These are phyloP conservation scores for Pterocarpus santalinus DNA, from an alignment of 306 rosid genomes.

Conservation along the genomic window DNA sequence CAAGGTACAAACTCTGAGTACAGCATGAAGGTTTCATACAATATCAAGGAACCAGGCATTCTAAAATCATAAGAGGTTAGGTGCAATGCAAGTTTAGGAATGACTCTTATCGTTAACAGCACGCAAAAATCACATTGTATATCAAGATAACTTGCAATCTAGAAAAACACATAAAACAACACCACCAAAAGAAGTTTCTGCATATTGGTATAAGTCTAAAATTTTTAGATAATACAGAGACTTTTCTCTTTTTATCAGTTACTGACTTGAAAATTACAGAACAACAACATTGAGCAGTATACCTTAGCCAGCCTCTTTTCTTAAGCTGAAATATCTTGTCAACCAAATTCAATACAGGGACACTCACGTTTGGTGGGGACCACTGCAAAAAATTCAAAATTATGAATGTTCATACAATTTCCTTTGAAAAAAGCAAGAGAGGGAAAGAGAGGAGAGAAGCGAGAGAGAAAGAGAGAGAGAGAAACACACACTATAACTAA, in stretches of 20 bases:
- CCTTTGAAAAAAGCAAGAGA: neutral
- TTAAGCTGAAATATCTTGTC: conserved; percentile 97
- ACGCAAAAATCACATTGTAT: conserved; percentile 5
- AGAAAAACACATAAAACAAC: conserved; percentile 19
- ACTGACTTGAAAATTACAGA: conserved; percentile 18
- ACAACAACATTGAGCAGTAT: conserved; percentile 42
- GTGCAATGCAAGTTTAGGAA: conserved; percentile 19
- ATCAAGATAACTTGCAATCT: conserved; percentile 24
- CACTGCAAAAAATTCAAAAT: conserved; percentile 78
- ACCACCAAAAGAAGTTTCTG: conserved; percentile 20
- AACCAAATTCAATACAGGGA: conserved; percentile 92
- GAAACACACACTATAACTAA: neutral
- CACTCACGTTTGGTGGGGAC: conserved; percentile 95
- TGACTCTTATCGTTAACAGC: conserved; percentile 23
- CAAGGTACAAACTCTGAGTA: conserved; percentile 28
- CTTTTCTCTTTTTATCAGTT: conserved; percentile 31
- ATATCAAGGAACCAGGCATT: conserved; percentile 11
- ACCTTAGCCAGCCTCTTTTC: conserved; percentile 99
- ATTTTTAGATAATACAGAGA: neutral
- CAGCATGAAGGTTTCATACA: conserved; percentile 3
- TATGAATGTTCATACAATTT: conserved; percentile 32
- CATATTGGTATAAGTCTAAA: conserved; percentile 31
- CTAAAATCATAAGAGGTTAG: conserved; percentile 19
- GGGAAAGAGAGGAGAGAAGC: neutral
- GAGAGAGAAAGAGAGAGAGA: neutral